These are phyloP conservation scores for Fusarium burgessii DNA, from an alignment of 2,329 filamentous ascomycete species.

Conservation along the genomic window DNA sequence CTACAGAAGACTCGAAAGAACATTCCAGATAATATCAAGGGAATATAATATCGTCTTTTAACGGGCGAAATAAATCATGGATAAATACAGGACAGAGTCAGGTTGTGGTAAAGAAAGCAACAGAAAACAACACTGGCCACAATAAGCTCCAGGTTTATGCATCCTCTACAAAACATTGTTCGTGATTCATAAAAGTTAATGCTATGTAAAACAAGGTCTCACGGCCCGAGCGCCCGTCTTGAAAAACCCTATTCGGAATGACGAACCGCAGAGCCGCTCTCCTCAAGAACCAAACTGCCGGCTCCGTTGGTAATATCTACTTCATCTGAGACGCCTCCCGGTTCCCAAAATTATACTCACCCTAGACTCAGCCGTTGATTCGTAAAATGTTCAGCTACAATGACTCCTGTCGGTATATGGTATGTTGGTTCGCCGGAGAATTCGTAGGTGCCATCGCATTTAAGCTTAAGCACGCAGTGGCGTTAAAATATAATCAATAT, in stretches of 20 bases:
- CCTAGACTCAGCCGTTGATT: neutral
- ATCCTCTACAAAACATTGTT: neutral
- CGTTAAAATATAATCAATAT: too few species aligned
- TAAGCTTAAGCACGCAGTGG: too few species aligned
- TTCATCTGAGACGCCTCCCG: neutral
- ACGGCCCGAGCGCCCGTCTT: slow-evolving; percentile 4
- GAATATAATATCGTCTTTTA: neutral
- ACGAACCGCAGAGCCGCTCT: slow-evolving; percentile 5
- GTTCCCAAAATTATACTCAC: neutral
- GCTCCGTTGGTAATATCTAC: neutral
- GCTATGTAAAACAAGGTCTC: neutral
- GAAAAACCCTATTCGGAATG: neutral
- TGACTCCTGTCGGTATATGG: too few species aligned
- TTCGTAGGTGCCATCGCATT: too few species aligned
- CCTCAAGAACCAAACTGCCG: neutral
- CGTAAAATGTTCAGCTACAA: neutral
- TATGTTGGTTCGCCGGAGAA: too few species aligned
- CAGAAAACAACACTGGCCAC: neutral
- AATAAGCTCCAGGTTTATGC: neutral
- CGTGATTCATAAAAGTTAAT: neutral
- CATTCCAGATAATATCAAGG: neutral
- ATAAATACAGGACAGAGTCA: neutral
- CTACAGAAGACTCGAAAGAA: neutral
- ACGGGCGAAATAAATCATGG: neutral
- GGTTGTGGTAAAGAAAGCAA: neutral